Conservation (phyloP, 805 yeast genomes). For the Lachancea fermentati region DNA sequence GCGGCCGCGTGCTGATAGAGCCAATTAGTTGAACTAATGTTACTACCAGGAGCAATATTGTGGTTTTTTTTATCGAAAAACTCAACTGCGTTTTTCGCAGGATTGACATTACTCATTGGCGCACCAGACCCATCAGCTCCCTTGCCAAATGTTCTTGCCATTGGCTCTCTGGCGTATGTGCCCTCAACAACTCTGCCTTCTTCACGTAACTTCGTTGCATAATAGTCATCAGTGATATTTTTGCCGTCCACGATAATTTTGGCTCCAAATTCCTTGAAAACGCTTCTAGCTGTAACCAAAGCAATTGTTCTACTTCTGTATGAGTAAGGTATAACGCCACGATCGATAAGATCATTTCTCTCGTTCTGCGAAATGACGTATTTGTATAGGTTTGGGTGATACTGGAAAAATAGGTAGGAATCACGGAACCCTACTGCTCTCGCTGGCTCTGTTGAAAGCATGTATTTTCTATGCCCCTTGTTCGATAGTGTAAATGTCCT, state of each 20-base stretch:
- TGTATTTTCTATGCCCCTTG: conserved; percentile 64
- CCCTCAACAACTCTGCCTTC: conserved; percentile 66
- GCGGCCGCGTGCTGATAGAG: conserved; percentile 78
- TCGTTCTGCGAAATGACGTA: conserved; percentile 69
- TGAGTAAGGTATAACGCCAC: conserved; percentile 80
- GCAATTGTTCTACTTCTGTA: conserved; percentile 88
- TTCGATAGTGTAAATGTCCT: conserved; percentile 55
- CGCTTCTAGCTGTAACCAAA: conserved; percentile 83
- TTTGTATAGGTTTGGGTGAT: conserved; percentile 71
- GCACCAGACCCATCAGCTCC: conserved; percentile 15
- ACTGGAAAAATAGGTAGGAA: conserved; percentile 82
- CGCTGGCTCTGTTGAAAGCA: conserved; percentile 96
- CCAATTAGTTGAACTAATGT: conserved; percentile 69
- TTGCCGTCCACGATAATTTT: conserved; percentile 73
- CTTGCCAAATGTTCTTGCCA: conserved; percentile 12
- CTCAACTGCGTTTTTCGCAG: conserved; percentile 35
- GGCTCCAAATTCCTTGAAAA: conserved; percentile 90
- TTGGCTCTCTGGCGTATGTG: conserved; percentile 33
- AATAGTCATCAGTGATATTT: conserved; percentile 81
- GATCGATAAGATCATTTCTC: conserved; percentile 73
- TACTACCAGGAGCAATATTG: conserved; percentile 27
- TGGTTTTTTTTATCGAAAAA: conserved; percentile 34
- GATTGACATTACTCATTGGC: conserved; percentile 18
- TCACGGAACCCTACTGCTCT: conserved; percentile 92
- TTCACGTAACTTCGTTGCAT: conserved; percentile 49